Base-by-base conservation (phyloP, 2,329 filamentous ascomycete genomes). In the Ascochyta lentis region DNA sequence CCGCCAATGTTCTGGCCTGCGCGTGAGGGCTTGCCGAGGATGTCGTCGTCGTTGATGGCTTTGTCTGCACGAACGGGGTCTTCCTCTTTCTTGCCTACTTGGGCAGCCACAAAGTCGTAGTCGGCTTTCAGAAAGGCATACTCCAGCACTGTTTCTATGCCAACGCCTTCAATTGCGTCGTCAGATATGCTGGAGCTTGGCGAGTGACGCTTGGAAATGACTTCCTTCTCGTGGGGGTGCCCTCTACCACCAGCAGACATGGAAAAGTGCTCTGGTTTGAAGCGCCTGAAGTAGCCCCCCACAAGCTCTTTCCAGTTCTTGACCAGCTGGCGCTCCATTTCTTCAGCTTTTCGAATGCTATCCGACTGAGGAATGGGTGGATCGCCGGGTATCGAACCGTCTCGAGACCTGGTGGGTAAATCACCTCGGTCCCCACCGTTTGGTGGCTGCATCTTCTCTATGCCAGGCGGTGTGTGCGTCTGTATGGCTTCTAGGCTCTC, bases 71-170 rank as follows among this genome's bases (percentile, higher is more conserved):
- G 80, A 37, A 88, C 84, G 4, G 85, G 81, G 66, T 96, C 90
- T 59, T 80, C 79, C 66, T 90, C 85, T n/a, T 87, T 83, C 73
- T 96, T 96, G 41, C 86, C 84, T 5, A 92, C 92, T 76, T 98
- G 94, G 0, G 92, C 92, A 6, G 89, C 86, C 50, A 98, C 88
- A 69, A 99, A 99, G 76, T 98, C 94, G 47, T 97, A 86, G 74
- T 99, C 95, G 31, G 93, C 92, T 65, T 92, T 90, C 44, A 99
- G 82, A 69, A 99, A 99, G 22, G 94, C 92, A 76, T 98, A 98
- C 56, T 90, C 90, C 49, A 99, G 81, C 33, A 96, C 86, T 1
- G 90, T 86, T 70, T 94, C 89, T 58, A 93, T 84, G 13, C 86
- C 86, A 33, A 88, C 81, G 13, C 82, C 76, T 57, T 77, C 71